Base-by-base conservation (phyloP, 768 basidiomycete species). In the Cystofilobasidium bisporidii region DNA sequence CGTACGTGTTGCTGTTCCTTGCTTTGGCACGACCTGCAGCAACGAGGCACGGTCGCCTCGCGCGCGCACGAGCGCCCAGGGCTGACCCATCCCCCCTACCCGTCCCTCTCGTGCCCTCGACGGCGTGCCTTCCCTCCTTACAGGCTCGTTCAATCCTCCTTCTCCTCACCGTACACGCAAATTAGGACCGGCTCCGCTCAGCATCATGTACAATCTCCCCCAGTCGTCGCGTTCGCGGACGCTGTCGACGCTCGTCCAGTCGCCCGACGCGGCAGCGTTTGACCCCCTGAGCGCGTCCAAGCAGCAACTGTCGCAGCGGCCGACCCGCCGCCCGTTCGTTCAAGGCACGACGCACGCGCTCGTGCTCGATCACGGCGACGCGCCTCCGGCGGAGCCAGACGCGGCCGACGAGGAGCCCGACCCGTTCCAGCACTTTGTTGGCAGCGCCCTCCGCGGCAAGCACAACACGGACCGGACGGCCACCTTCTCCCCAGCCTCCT, bases 371-470 rank as follows among this genome's bases (percentile, higher is more conserved):
- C 24, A 60, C 5, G 36, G 36, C 36, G 36, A 5, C 36, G 36
- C 36, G 36, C 36, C 6, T 12, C 36, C 6, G 36, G 8, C 17
- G 17, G 17, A 22, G 24, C 30, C 15, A 0, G 24, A 22, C 10
- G 20, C 9, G 33, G 22, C 17, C 38, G 60, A 43, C 18, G 40
- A 43, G 10, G 60, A 61, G 15, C 20, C 40, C 28, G 60, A 61
- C 26, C 60, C 60, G 14, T 61, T 61, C 60, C 60, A 43, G 9
- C 45, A 40, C 5, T 61, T 61, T 22, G 28, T 61, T 41, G n/a
- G 28, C 28, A 2, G 11, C 2, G 53, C 22, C 28, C 53, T 56
- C 10, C 53, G 26, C 53, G 53, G 28, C 4, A 32, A 56, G 28
- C 17, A 28, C 53, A 28, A 48, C 22, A n/a, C 3, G 22, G 15